These are phyloP conservation scores for Trypanosoma boissoni DNA, from an alignment of 208 protist genomes.

Conservation along the genomic window DNA sequence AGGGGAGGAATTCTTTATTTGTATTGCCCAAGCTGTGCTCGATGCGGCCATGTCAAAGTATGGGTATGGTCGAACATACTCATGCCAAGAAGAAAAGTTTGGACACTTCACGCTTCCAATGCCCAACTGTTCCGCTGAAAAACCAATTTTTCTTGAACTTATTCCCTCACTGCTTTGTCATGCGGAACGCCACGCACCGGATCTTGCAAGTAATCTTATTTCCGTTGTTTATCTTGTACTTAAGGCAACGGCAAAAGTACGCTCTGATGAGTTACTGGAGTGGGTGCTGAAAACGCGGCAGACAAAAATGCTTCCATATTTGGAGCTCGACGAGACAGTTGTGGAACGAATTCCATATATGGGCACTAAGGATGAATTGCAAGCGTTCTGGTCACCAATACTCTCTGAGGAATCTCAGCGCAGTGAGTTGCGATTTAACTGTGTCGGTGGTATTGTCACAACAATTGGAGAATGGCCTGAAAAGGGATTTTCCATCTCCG, in stretches of 20 bases:
- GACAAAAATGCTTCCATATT: conserved; percentile 55
- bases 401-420: conserved; percentile 53
- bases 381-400: conserved; percentile 73
- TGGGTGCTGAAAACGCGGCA: conserved; percentile 52
- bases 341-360: conserved; percentile 47
- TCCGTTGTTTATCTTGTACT: conserved; percentile 46
- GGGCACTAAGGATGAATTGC: conserved; percentile 30
- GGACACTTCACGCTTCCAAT: conserved; percentile 44
- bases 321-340: conserved; percentile 53
- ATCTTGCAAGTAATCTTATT: conserved; percentile 45
- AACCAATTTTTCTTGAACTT: conserved; percentile 76
- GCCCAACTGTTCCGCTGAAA: conserved; percentile 56
- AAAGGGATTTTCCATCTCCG: conserved; percentile 59
- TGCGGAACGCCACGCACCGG: conserved; percentile 30
- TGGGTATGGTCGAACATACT: conserved; percentile 17
- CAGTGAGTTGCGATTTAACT: conserved; percentile 68
- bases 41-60: conserved; percentile 59
- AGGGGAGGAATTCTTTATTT: conserved; percentile 58
- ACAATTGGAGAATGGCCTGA: conserved; percentile 58
- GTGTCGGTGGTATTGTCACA: conserved; percentile 59
- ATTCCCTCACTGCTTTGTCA: conserved; percentile 50
- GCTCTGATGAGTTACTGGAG: conserved; percentile 43
- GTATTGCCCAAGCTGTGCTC: conserved; percentile 61
- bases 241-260: conserved; percentile 55
- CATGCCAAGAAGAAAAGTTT: conserved; percentile 24